A percentile compares a stretch with the other conserved stretches of the same genome.
Evolutionary conservation across 2,329 filamentous ascomycete genomes (phyloP).

Genomic region (Sporothrix brunneoviolacea): DNA sequence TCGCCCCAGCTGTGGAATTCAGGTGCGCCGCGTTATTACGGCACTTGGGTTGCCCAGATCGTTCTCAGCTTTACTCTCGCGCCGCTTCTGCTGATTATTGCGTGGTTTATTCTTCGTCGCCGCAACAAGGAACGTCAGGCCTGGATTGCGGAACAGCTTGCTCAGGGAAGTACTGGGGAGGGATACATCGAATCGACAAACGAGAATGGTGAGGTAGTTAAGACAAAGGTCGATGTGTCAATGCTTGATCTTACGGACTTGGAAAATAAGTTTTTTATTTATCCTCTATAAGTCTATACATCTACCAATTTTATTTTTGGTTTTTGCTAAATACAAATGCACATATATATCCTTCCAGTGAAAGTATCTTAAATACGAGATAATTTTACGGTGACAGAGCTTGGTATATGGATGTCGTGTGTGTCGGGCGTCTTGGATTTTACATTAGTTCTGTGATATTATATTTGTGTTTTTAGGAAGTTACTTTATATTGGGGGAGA

Average conservation of each 20-base stretch:
- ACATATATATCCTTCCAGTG: too few species aligned
- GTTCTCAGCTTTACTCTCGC: constrained; percentile 30
- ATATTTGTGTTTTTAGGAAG: too few species aligned
- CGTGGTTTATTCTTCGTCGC: constrained; percentile 26
- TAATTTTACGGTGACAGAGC: too few species aligned
- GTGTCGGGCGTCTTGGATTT: too few species aligned
- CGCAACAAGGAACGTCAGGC: constrained; percentile 26
- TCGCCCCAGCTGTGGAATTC: constrained; percentile 26
- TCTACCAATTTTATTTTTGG: too few species aligned
- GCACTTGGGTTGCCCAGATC: constrained; percentile 27
- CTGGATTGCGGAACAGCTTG: constrained; percentile 24
- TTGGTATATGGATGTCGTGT: too few species aligned
- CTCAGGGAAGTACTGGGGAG: constrained; percentile 15
- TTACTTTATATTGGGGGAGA: too few species aligned
- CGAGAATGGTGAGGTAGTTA: constrained; percentile 15
- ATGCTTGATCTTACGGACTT: constrained; percentile 33
- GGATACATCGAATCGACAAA: constrained; percentile 14
- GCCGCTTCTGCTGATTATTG: constrained; percentile 28
- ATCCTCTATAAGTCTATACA: constrained; percentile 27
- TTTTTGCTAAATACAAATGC: too few species aligned
- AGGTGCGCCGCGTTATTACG: constrained; percentile 27
- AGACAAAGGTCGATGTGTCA: constrained; percentile 29
- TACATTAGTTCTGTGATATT: too few species aligned
- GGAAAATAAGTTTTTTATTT: constrained; percentile 34
- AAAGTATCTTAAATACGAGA: too few species aligned